These are phyloP conservation scores for Barbarea vulgaris DNA, from an alignment of 345 rosid genomes.

Conservation along the genomic window DNA sequence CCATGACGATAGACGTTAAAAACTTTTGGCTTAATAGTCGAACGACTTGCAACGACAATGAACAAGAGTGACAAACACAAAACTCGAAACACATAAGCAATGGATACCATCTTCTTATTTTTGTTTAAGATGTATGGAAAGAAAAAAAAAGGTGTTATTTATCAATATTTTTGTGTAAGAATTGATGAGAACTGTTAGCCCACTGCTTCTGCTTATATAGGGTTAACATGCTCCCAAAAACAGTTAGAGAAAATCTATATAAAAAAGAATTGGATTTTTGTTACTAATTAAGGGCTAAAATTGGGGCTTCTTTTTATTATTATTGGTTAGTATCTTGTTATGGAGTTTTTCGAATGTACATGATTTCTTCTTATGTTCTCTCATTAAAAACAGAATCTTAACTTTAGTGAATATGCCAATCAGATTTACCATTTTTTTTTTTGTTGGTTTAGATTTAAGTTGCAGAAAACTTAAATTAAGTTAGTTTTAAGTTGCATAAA, in stretches of 20 bases:
- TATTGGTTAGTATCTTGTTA: neutral
- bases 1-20: conserved; percentile 28
- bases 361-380: neutral
- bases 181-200: conserved; percentile 4
- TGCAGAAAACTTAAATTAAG: neutral
- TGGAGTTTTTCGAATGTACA: neutral
- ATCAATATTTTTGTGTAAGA: neutral
- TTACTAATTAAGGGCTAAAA: neutral
- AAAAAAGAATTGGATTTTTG: conserved; percentile 8
- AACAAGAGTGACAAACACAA: conserved; percentile 19
- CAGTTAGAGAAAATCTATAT: neutral
- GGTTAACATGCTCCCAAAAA: neutral
- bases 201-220: conserved; percentile 14
- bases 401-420: neutral
- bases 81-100: neutral
- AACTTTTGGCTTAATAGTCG: neutral
- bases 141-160: neutral
- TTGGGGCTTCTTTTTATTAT: neutral
- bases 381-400: conserved; percentile 1
- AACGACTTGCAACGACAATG: neutral
- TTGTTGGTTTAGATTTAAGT: neutral
- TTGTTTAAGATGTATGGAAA: neutral
- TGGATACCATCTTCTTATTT: conserved; percentile 9
- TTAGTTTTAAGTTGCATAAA: neutral
- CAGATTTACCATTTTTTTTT: neutral